Percentiles rank a stretch among this genome's conserved stretches.
Evolutionary conservation across 805 yeast genomes (phyloP).

Genomic region (Hermanozyma aechmeae): DNA sequence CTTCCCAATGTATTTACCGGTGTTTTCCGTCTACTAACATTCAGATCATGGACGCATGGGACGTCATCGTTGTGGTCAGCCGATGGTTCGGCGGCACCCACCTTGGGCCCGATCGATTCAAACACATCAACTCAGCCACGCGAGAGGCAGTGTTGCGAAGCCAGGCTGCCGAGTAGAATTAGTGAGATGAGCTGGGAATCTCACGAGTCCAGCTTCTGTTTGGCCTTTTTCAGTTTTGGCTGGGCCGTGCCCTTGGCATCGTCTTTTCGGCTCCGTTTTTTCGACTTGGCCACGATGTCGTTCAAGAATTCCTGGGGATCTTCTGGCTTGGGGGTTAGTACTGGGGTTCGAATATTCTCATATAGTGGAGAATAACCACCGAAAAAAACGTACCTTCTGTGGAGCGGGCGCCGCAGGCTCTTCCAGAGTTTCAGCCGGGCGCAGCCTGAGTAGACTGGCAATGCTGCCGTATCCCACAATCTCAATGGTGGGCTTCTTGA

Average conservation of each 20-base stretch:
- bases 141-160: conserved; percentile 63
- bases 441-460: conserved; percentile 2
- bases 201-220: conserved; percentile 1
- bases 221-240: conserved; percentile 1
- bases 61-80: conserved; percentile 77
- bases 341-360: too few relatives aligned
- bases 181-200: conserved; percentile 6
- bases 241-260: too few relatives aligned
- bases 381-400: too few relatives aligned
- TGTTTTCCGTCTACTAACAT: conserved; percentile 16
- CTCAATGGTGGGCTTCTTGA: conserved; percentile 18
- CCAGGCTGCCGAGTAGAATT: conserved; percentile 39
- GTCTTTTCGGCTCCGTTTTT: background rate
- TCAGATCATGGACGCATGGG: conserved; percentile 66
- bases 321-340: conserved; percentile 1
- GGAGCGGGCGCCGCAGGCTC: too few relatives aligned
- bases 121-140: conserved; percentile 84
- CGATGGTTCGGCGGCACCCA: conserved; percentile 93
- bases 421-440: too few relatives aligned
- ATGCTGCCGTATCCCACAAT: conserved; percentile 35
- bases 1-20: too few relatives aligned
- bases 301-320: conserved; percentile 8
- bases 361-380: too few relatives aligned
- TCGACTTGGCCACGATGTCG: conserved; percentile 2
- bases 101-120: conserved; percentile 89